Base-by-base conservation (phyloP, 495 filamentous ascomycete species). In the Letharia lupina region DNA sequence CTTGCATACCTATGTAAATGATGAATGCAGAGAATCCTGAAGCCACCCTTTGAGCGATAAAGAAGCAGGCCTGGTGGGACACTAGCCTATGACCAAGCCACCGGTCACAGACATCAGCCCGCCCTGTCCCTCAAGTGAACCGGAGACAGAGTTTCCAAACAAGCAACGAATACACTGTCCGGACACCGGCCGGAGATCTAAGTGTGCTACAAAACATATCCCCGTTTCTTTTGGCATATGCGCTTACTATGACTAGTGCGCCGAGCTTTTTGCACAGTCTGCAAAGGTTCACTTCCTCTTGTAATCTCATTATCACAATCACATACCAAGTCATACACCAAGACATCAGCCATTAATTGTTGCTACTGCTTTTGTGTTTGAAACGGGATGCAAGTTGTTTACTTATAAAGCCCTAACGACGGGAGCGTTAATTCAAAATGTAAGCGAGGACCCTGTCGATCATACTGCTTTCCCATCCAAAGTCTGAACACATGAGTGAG, bases 371-470 rank as follows among this genome's bases (percentile, higher is more conserved):
- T 56, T 35, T 1, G 1, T 16, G 3, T 8, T 56, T 7, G 9
- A 13, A 28, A 12, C 11, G 31, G 16, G 2, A 54, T 13, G 5
- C 52, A 56, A 8, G 35, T 7, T 31, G 10, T 16, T 35, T 56
- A 35, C 12, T 35, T 35, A 0, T 16, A 56, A 0, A 56, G 31
- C 0, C 11, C 28, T 56, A 56, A 18, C 0, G 12, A 33, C 28
- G 23, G 28, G 8, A 54, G 10, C 3, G 28, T 35, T 56, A 33
- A 4, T 12, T 8, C 28, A 56, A 33, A 6, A 56, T 56, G 52
- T 56, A 56, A 56, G 52, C 52, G 52, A 56, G 31, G 48, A 56
- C 52, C 52, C 52, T 56, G 52, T 16, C 52, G 52, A 56, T 56
- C 52, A 56, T 16, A 3, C 23, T 35, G 7, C 6, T 56, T 35